A percentile compares a stretch with the other conserved stretches of the same genome.
These are phyloP conservation scores for Geranium incanum DNA, from an alignment of 441 rosid species.

Conservation along the genomic window DNA sequence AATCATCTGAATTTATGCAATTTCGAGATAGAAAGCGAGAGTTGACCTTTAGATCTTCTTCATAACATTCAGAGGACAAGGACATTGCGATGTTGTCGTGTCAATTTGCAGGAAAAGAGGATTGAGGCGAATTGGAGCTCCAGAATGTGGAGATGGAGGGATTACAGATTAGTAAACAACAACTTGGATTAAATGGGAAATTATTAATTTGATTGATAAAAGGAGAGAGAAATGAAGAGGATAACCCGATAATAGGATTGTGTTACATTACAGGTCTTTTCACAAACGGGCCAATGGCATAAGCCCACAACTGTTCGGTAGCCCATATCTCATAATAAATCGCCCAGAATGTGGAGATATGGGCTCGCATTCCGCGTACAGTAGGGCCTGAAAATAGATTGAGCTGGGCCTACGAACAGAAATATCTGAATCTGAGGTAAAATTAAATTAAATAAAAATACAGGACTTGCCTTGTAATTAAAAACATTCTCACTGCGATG, in stretches of 20 bases:
- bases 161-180: conserved; percentile 8
- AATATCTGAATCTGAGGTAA: too few relatives aligned
- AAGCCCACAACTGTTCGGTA: neutral
- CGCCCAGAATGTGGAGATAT: too few relatives aligned
- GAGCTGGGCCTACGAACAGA: neutral
- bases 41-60: conserved; percentile 12
- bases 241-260: neutral
- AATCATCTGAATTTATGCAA: neutral
- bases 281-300: neutral
- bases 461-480: neutral
- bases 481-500: neutral
- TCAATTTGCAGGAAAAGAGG: conserved; percentile 1
- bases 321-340: too few relatives aligned
- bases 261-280: neutral
- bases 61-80: neutral
- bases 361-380: neutral
- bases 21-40: conserved; percentile 5
- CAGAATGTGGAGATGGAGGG: neutral
- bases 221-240: neutral
- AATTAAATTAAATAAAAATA: too few relatives aligned
- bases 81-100: neutral
- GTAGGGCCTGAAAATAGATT: neutral
- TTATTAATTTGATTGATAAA: neutral
- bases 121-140: conserved; percentile 7
- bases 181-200: conserved; percentile 1